Evolutionary conservation across 768 basidiomycete species (phyloP), one percentile per base, ranked within the genome.

Genomic region (Lactifluus volemus): DNA sequence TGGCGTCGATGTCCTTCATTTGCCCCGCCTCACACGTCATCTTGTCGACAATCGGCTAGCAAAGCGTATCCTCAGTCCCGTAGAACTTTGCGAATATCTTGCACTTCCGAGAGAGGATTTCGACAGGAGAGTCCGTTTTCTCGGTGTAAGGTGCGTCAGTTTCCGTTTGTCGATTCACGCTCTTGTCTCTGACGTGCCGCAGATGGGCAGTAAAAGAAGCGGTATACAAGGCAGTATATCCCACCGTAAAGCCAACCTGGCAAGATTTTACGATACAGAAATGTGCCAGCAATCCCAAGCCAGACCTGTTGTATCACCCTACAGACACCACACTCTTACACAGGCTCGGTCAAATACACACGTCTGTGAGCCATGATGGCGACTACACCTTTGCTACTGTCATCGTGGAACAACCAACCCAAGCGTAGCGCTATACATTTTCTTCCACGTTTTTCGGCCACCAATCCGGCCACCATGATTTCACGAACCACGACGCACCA

Each of bases 191-290:
- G 51, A 25, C 15, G 17, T 10, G 1, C 19, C 30, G 4, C 66
- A 93, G 91, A 15, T 94, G 89, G 89, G 77, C 83, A 36, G 80
- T 88, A 19, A 94, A 94, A 67, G 92, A 94, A 72, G 88, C 92
- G 0, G 84, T 85, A 0, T 94, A 92, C 75, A 94, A 94, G 69
- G 92, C 91, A 0, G 68, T 92, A 60, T 90, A 83, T 69, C 90
- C 90, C 0, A 34, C 60, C 19, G 68, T 79, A 45, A 74, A 68
- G 36, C 82, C 88, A 17, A 82, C 80, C 7, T 93, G 91, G 92
- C 88, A 89, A 68, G 82, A 92, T 29, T 70, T 92, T 61, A 79
- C 79, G 6, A 61, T 71, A 14, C 71, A 72, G 49, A 72, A 70
- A 49, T 47, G 6, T 8, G 38, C 30, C 15, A 7, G 32, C 49